Evolutionary conservation across 805 yeast species (phyloP).

Genomic region (Yarrowia yakushimensis): DNA sequence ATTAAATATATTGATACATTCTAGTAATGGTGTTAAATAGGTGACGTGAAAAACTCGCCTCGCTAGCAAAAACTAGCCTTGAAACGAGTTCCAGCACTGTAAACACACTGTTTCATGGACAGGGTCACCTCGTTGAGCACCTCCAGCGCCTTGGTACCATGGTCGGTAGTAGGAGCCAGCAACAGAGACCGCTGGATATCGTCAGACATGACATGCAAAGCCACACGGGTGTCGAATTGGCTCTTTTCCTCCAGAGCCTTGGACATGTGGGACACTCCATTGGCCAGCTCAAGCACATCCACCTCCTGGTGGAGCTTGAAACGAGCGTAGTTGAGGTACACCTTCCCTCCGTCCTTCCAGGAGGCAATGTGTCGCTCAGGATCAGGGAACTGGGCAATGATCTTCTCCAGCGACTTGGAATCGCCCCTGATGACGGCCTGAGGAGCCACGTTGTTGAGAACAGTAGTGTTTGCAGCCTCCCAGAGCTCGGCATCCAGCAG

Average conservation of each 20-base stretch:
- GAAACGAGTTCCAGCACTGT: neutral
- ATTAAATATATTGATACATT: no score
- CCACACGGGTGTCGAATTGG: conserved; percentile 5
- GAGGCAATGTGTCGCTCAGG: conserved; percentile 28
- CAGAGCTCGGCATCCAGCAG: conserved; percentile 58
- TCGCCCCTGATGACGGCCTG: conserved; percentile 53
- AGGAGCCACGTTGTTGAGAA: conserved; percentile 68
- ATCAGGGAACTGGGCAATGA: conserved; percentile 30
- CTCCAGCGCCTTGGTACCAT: neutral
- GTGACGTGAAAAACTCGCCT: no score
- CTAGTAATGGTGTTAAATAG: no score
- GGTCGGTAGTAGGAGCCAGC: neutral
- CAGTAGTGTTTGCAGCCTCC: conserved; percentile 59
- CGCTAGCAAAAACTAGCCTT: neutral
- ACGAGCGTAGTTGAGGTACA: conserved; percentile 37
- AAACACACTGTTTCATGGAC: neutral
- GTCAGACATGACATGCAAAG: conserved; percentile 8
- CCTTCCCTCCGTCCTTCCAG: conserved; percentile 40
- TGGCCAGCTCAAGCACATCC: neutral
- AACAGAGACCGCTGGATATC: neutral
- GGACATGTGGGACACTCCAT: neutral
- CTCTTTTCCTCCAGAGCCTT: neutral
- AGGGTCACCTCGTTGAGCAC: conserved; percentile 4
- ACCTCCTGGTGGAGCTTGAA: neutral
- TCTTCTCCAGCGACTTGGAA: conserved; percentile 28